phyloP scores from a whole-genome alignment of 352 stramenopile species.

The Blastocystis sp. region DNA sequence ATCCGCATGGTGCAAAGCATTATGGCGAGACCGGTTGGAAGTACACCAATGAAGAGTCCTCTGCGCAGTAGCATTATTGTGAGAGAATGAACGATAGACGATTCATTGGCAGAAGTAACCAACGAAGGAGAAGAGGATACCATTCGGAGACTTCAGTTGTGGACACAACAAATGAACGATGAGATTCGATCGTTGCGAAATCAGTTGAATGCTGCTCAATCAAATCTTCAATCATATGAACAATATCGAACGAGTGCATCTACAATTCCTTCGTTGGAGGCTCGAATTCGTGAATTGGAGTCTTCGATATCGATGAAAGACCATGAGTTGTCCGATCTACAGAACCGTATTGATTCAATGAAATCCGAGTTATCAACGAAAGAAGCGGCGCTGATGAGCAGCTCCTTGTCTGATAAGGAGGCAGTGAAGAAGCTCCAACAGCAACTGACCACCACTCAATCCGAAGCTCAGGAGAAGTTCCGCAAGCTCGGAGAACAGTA shows the following conservation, averaged over 20 bases:
- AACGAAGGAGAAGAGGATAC: neutral
- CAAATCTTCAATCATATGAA: neutral
- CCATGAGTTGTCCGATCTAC: neutral
- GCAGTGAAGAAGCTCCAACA: neutral
- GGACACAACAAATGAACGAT: neutral
- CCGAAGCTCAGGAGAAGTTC: neutral
- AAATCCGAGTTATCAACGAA: neutral
- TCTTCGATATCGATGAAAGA: neutral
- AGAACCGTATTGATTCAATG: neutral
- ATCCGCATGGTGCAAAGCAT: neutral
- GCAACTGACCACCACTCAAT: neutral
- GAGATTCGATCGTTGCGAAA: slow-evolving; percentile 7
- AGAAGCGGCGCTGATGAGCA: neutral
- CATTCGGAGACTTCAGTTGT: neutral
- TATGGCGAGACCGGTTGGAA: neutral
- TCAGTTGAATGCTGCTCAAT: neutral
- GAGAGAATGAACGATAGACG: neutral
- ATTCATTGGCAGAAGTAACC: neutral
- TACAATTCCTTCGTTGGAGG: neutral
- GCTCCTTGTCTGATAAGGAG: neutral
- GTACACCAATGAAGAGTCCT: neutral
- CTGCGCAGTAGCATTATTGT: neutral
- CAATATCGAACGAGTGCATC: neutral
- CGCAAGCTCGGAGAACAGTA: slow-evolving; percentile 1
- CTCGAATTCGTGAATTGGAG: neutral